Evolutionary conservation across 2,329 filamentous ascomycete genomes (phyloP).

Genomic region (Beauveria caledonica): DNA sequence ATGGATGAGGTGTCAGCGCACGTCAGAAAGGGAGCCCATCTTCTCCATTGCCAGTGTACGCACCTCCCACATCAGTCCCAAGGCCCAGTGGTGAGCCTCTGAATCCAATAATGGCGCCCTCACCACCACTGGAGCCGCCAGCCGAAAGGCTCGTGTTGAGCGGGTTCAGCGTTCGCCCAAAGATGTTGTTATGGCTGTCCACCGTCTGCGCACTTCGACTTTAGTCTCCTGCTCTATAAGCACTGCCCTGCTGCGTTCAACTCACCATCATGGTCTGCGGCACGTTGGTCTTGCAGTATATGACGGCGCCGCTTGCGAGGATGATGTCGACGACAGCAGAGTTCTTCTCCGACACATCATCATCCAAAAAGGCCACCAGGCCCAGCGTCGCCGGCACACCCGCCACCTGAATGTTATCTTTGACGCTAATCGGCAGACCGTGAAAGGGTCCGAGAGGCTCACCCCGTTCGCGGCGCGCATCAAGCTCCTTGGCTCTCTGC

Average conservation of each 20-base stretch:
- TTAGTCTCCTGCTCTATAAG: background rate
- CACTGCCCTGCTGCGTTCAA: background rate
- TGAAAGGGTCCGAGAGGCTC: slow-evolving; percentile 15
- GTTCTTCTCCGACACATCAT: slow-evolving; percentile 15
- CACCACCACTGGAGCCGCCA: slow-evolving; percentile 55
- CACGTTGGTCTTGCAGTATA: slow-evolving; percentile 17
- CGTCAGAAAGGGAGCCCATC: background rate
- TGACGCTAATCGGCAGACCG: slow-evolving; percentile 19
- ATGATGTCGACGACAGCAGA: slow-evolving; percentile 20
- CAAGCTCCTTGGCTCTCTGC: slow-evolving; percentile 14
- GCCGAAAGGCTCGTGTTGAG: slow-evolving; percentile 46
- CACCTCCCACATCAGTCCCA: slow-evolving; percentile 45
- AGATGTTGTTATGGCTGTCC: slow-evolving; percentile 38
- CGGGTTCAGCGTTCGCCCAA: slow-evolving; percentile 51
- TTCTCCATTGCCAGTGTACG: background rate
- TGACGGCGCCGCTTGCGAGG: slow-evolving; percentile 20
- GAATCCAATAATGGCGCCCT: slow-evolving; percentile 50
- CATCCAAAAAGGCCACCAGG: slow-evolving; percentile 18
- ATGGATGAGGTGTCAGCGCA: slow-evolving; percentile 12
- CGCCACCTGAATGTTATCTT: slow-evolving; percentile 19
- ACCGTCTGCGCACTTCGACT: slow-evolving; percentile 14
- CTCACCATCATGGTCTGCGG: slow-evolving; percentile 11
- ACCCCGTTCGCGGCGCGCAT: slow-evolving; percentile 12
- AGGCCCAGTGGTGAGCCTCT: slow-evolving; percentile 47
- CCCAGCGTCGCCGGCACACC: slow-evolving; percentile 20